Base-by-base conservation (phyloP, 2,329 filamentous ascomycete genomes). In the Talaromyces amestolkiae region DNA sequence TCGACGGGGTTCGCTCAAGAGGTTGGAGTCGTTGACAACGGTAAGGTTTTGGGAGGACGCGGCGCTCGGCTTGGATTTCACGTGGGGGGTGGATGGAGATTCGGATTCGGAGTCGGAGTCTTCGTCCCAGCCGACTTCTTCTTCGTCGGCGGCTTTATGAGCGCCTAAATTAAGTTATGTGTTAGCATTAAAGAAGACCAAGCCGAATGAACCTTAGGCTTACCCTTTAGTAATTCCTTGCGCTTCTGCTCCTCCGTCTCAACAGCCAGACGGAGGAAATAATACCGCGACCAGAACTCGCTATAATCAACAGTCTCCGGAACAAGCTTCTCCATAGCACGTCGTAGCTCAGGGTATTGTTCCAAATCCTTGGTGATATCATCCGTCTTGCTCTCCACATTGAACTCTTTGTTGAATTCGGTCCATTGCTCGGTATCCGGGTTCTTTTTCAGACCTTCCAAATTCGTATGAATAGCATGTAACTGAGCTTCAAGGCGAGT, bases 291-390 rank as follows among this genome's bases (percentile, higher is more conserved):
- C 94, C 95, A 99, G 76, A 99, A 99, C 61, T 90, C 86, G 61
- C 83, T 85, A 73, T 99, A 99, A 39, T 93, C 86, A n/a, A 97
- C 91, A 71, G 87, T 86, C 77, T 93, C 93, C 1, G 95, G 95
- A n/a, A 99, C 95, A 64, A 97, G 82, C 80, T 90, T 93, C 84
- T 97, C 95, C 94, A 99, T 98, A 0, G 93, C 93, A 31, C 85
- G 80, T 71, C 93, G 85, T 71, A 99, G 81, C 78, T 98, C 94
- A 10, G 89, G 87, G 73, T 97, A 96, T 75, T 90, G 92, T 70
- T 93, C 89, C 70, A 99, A 77, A 77, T 99, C 93, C 67, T 82
- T 83, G 58, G 89, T 87, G 70, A 99, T 96, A 62, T 89, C 89
- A 19, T 89, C 89, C 1, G 95, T 98, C 85, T 93, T 94, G 74